Base-by-base conservation (phyloP, 106 monocot genomes). In the Acorus gramineus region DNA sequence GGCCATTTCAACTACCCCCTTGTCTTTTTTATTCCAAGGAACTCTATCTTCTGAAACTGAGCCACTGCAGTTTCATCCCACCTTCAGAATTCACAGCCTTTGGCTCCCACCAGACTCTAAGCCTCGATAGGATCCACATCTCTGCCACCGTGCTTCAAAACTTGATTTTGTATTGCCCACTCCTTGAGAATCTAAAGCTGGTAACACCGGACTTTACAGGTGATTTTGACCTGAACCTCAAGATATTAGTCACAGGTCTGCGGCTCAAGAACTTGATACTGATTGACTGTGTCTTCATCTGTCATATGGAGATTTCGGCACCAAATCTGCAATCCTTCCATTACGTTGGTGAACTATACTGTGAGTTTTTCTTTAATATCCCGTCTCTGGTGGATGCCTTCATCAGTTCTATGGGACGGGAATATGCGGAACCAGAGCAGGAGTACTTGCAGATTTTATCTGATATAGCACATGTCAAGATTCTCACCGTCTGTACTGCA, bases 321-420 rank as follows among this genome's bases (percentile, higher is more conserved):
- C 68, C 68, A 47, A 57, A 48, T 12, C 56, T 68, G 11, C 43
- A 57, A 11, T 45, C 42, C 11, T 48, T 68, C 46, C 13, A 68
- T 47, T 47, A 13, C 11, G 4, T 10, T 48, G 44, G 56, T 11
- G 42, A 54, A 47, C 48, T 56, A 4, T 7, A 43, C 6, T 3
- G 53, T 7, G 12, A 44, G 43, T 57, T 44, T 14, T 5, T 57
- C 47, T 48, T 68, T 28, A 28, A 28, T 28, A 28, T 77, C 4
- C 70, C 80, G 4, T 69, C 69, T 5, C 8, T 84, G 52, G 66
- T 28, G 1, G 76, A 80, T 63, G 80, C 80, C 2, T 80, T 62
- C 47, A 66, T 84, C 7, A 55, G 55, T 12, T 69, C 70, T 4
- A 46, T 77, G 0, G 73, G 43, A 0, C n/a, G 4, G 57, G 76